A percentile compares a stretch with the other conserved stretches of the same genome.
Evolutionary conservation across 768 basidiomycete species (phyloP).

Genomic region (Mycena olivaceomarginata): DNA sequence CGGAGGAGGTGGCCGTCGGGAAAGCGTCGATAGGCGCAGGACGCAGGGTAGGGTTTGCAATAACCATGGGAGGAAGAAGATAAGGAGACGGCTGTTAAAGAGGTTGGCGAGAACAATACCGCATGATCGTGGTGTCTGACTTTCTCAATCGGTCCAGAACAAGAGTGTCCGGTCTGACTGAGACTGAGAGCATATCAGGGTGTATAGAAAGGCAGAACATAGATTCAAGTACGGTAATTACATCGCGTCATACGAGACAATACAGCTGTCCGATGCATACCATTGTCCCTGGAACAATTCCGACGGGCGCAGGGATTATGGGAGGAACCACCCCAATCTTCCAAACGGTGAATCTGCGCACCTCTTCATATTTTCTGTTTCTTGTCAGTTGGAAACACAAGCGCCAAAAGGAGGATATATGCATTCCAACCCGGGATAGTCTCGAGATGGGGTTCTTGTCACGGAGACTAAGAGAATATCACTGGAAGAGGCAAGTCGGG

Average conservation of each 20-base stretch:
- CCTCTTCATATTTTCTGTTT: not conserved
- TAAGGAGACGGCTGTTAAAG: not conserved
- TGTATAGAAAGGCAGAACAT: too few relatives aligned
- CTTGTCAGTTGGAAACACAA: too few relatives aligned
- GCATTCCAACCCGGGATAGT: too few relatives aligned
- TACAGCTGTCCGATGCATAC: conserved; percentile 43
- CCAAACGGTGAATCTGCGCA: conserved; percentile 63
- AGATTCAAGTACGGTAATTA: too few relatives aligned
- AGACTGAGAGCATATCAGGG: too few relatives aligned
- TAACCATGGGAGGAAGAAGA: conserved; percentile 10
- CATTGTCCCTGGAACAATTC: conserved; percentile 57
- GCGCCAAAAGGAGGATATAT: too few relatives aligned
- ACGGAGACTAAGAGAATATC: too few relatives aligned
- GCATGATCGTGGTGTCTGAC: conserved; percentile 16
- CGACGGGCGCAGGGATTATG: conserved; percentile 61
- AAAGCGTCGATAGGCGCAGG: conserved; percentile 74
- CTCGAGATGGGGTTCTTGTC: too few relatives aligned
- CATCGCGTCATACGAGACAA: too few relatives aligned
- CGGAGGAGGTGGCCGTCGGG: conserved; percentile 76
- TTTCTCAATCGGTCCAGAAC: not conserved
- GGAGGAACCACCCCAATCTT: conserved; percentile 48
- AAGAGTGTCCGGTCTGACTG: too few relatives aligned
- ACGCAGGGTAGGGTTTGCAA: conserved; percentile 46
- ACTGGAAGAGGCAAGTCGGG: too few relatives aligned
- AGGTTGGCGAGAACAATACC: conserved; percentile 32